Percentiles rank a stretch among this genome's conserved stretches.
Conservation (phyloP, 2,329 filamentous ascomycete genomes). For the Neurospora sp. region DNA sequence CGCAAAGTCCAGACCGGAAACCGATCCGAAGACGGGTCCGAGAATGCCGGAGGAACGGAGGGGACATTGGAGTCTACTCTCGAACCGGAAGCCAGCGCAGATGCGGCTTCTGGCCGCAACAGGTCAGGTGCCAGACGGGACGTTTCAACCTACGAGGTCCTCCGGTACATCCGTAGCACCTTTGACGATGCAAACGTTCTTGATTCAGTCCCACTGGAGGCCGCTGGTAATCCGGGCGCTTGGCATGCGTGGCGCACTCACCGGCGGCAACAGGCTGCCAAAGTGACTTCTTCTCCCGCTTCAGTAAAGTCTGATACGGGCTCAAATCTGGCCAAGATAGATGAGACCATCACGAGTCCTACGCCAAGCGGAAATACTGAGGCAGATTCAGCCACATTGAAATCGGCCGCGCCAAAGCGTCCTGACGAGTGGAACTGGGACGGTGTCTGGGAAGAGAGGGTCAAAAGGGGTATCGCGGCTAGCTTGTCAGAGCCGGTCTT, state of each 20-base stretch:
- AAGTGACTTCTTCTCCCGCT: neutral
- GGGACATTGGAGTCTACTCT: conserved; percentile 16
- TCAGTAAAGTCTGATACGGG: neutral
- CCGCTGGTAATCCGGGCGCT: conserved; percentile 80
- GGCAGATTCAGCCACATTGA: neutral
- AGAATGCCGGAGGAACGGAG: conserved; percentile 3
- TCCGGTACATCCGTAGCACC: conserved; percentile 72
- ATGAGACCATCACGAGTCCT: neutral
- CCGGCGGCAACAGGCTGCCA: conserved; percentile 39
- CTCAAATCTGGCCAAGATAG: neutral
- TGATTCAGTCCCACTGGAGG: conserved; percentile 69
- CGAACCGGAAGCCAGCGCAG: conserved; percentile 29
- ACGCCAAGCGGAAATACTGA: neutral
- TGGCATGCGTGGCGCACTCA: conserved; percentile 89
- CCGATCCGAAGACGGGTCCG: conserved; percentile 10
- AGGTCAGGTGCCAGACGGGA: conserved; percentile 14
- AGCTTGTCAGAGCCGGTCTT: conserved; percentile 73
- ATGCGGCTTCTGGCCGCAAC: conserved; percentile 14
- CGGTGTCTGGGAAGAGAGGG: conserved; percentile 88
- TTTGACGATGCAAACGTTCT: conserved; percentile 72
- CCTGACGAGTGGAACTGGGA: conserved; percentile 97
- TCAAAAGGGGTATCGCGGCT: conserved; percentile 65
- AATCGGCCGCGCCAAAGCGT: conserved; percentile 27
- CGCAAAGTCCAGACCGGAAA: neutral
- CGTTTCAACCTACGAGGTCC: conserved; percentile 53